phyloP scores from a whole-genome alignment of 2,329 filamentous ascomycete species.

The Cordyceps javanica region DNA sequence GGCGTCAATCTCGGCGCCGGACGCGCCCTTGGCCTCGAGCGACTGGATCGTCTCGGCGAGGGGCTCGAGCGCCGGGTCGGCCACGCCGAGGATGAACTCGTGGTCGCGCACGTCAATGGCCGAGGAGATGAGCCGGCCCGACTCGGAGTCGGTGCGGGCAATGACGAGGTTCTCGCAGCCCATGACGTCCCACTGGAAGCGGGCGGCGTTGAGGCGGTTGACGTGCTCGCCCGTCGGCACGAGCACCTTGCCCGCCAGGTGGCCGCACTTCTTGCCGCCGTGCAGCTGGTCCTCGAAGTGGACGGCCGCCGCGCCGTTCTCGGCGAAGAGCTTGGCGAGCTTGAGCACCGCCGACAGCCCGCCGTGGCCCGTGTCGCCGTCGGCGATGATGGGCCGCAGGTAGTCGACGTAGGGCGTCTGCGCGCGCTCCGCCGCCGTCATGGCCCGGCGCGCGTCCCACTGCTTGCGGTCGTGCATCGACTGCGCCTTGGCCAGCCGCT shows the following conservation, averaged over 20 bases:
- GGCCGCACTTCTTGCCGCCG: slow-evolving; percentile 96
- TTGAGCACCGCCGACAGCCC: slow-evolving; percentile 91
- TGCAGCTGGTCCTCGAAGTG: slow-evolving; percentile 98
- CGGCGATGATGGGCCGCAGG: slow-evolving; percentile 87
- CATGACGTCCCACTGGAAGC: slow-evolving; percentile 99
- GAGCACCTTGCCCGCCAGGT: slow-evolving; percentile 91
- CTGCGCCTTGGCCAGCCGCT: slow-evolving; percentile 92
- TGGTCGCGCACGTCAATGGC: slow-evolving; percentile 93
- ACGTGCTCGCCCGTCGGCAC: slow-evolving; percentile 94
- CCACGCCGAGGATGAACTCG: slow-evolving; percentile 88
- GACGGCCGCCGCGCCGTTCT: slow-evolving; percentile 91
- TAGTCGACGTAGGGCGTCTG: slow-evolving; percentile 84
- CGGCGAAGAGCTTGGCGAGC: slow-evolving; percentile 93
- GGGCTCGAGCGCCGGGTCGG: slow-evolving; percentile 66
- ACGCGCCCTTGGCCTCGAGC: slow-evolving; percentile 78
- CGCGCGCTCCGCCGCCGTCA: slow-evolving; percentile 66
- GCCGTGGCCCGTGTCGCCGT: slow-evolving; percentile 93
- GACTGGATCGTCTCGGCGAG: slow-evolving; percentile 82
- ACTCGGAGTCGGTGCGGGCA: slow-evolving; percentile 92
- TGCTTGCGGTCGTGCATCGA: slow-evolving; percentile 95
- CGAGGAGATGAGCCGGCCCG: slow-evolving; percentile 81
- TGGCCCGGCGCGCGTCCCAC: slow-evolving; percentile 76
- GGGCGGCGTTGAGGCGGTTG: slow-evolving; percentile 82
- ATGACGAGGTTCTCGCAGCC: slow-evolving; percentile 91
- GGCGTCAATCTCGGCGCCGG: slow-evolving; percentile 72